These are phyloP conservation scores for Mycena vulgaris DNA, from an alignment of 768 basidiomycete genomes.

Conservation along the genomic window DNA sequence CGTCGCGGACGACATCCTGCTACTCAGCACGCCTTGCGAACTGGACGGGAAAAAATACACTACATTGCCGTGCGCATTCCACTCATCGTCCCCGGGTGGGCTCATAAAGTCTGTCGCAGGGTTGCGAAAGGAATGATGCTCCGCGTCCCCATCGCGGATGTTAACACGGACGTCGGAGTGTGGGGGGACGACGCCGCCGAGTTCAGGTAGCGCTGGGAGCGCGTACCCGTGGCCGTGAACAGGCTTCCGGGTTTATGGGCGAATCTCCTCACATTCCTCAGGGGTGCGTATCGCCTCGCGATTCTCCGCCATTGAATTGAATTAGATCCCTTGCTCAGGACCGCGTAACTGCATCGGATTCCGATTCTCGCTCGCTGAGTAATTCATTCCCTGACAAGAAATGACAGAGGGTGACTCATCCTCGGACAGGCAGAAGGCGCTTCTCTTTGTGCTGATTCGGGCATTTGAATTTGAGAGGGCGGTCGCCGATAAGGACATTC, in stretches of 20 bases:
- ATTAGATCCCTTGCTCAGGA: background rate
- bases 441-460: slow-evolving; percentile 52
- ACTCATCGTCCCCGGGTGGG: no score
- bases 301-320: background rate
- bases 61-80: slow-evolving; percentile 8
- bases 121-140: slow-evolving; percentile 47
- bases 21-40: slow-evolving; percentile 44
- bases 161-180: slow-evolving; percentile 40
- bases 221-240: background rate
- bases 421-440: slow-evolving; percentile 45
- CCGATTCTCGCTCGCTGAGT: slow-evolving; percentile 44
- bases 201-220: slow-evolving; percentile 45
- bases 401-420: background rate
- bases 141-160: slow-evolving; percentile 45
- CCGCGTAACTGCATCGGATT: slow-evolving; percentile 63
- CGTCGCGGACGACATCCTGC: slow-evolving; percentile 45
- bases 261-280: slow-evolving; percentile 2
- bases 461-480: slow-evolving; percentile 51
- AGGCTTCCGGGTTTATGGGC: background rate
- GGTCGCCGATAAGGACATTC: slow-evolving; percentile 45
- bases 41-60: slow-evolving; percentile 41
- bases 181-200: slow-evolving; percentile 49
- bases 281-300: background rate
- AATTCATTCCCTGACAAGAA: slow-evolving; percentile 18
- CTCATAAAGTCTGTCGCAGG: background rate